Conservation (phyloP, 2,329 filamentous ascomycete genomes). For the Calonectria montana region DNA sequence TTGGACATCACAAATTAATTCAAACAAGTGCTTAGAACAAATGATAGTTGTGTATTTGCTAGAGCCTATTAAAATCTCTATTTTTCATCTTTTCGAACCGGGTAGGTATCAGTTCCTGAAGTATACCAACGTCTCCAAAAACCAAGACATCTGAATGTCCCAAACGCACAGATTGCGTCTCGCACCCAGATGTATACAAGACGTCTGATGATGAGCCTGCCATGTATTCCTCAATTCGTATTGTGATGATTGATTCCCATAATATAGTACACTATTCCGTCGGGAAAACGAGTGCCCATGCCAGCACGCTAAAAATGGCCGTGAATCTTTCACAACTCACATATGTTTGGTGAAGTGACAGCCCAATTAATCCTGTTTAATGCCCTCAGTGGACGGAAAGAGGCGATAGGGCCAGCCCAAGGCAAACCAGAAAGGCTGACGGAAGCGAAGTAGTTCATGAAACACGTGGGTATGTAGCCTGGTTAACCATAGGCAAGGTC, state of each 20-base stretch:
- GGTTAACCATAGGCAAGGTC: slow-evolving; percentile 52
- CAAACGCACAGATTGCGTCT: slow-evolving; percentile 13
- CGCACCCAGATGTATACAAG: slow-evolving; percentile 33
- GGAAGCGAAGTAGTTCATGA: slow-evolving; percentile 12
- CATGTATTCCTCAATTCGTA: slow-evolving; percentile 26
- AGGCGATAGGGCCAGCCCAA: slow-evolving; percentile 3
- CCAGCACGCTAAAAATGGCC: background rate
- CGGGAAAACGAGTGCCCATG: background rate
- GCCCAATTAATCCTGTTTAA: slow-evolving; percentile 7
- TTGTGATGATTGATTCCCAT: slow-evolving; percentile 31
- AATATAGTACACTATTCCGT: slow-evolving; percentile 33
- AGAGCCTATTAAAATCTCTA: slow-evolving; percentile 10
- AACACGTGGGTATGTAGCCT: background rate
- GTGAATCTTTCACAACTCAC: background rate
- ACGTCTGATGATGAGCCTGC: slow-evolving; percentile 42
- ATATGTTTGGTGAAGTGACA: background rate
- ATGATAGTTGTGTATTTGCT: slow-evolving; percentile 13
- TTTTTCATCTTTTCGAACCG: slow-evolving; percentile 14
- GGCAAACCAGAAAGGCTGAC: slow-evolving; percentile 15
- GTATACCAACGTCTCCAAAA: slow-evolving; percentile 12
- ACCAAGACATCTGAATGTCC: background rate
- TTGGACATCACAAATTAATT: background rate
- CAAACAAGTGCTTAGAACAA: slow-evolving; percentile 7
- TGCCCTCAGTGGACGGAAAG: background rate
- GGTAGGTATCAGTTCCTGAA: background rate